Evolutionary conservation across 306 rosid species (phyloP), one percentile per base, ranked within the genome.

Genomic region (Vigna hirtella): DNA sequence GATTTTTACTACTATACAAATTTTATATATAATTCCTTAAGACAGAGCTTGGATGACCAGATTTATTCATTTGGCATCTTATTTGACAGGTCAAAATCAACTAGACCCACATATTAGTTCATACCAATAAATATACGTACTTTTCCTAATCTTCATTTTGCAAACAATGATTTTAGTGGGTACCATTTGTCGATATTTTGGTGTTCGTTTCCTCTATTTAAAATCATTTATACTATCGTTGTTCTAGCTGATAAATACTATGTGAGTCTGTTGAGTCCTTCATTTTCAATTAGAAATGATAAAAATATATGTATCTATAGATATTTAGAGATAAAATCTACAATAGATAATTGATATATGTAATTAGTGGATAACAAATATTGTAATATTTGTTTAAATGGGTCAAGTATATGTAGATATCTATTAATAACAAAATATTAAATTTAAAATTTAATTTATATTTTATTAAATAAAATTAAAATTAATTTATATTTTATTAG

Each of bases 51-150:
- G 13, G 1, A 30, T 53, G 3, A 40, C 57, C 49, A 63, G 65
- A 43, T 49, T 57, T 58, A 72, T 66, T 48, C 58, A 77, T 22
- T 77, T 77, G 81, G 50, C 74, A 66, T 66, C 74, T 66, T 42
- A 3, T 24, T 52, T 55, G 58, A 65, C 9, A 51, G 66, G 4
- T 62, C 42, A 64, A 32, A 57, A 30, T 48, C 70, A 53, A 50
- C 70, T 18, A 73, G 75, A 55, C 70, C 70, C 79, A 65, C 62
- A 6, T 70, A 70, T 49, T 62, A 15, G 52, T 59, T 17, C 66
- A 38, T 52, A 49, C 34, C 12, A 48, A 9, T 20, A 59, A 50
- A 48, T 45, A n/a, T 48, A 70, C n/a, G 40, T 7, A 45, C 58
- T 57, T 30, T 48, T 45, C 40, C 49, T 15, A 58, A 45, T 47